phyloP scores from a whole-genome alignment of 140 eudicot species.

The Erigeron philadelphicus region DNA sequence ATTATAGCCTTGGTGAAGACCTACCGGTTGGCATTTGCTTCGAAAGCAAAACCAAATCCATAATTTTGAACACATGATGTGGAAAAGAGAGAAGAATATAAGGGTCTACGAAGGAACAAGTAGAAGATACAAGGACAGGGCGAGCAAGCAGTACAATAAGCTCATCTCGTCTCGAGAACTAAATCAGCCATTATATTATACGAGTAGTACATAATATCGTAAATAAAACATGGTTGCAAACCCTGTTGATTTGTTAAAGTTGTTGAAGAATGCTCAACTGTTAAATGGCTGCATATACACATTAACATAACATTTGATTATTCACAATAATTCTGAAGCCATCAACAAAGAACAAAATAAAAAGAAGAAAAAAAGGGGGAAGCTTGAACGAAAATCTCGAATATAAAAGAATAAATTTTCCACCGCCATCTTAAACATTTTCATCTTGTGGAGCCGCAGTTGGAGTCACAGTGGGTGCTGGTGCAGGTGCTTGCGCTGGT shows the following conservation, averaged over 20 bases:
- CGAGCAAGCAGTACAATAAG: too few relatives aligned
- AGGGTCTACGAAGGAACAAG: too few relatives aligned
- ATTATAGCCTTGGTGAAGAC: too few relatives aligned
- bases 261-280: slow-evolving; percentile 23
- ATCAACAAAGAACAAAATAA: slow-evolving; percentile 30
- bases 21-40: too few relatives aligned
- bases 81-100: too few relatives aligned
- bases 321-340: slow-evolving; percentile 38
- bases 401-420: slow-evolving; percentile 25
- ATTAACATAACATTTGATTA: slow-evolving; percentile 30
- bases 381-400: slow-evolving; percentile 14
- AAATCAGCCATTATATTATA: too few relatives aligned
- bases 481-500: slow-evolving; percentile 39
- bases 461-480: slow-evolving; percentile 44
- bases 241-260: slow-evolving; percentile 2
- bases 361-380: neutral
- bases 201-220: neutral
- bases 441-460: slow-evolving; percentile 47
- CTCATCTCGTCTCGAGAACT: neutral
- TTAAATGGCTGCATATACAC: slow-evolving; percentile 31
- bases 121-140: too few relatives aligned
- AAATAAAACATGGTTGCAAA: neutral
- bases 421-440: slow-evolving; percentile 43
- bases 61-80: too few relatives aligned
- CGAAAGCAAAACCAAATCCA: too few relatives aligned